Evolutionary conservation across 2,329 filamentous ascomycete species (phyloP).

Genomic region (Penicillium vulpinum): DNA sequence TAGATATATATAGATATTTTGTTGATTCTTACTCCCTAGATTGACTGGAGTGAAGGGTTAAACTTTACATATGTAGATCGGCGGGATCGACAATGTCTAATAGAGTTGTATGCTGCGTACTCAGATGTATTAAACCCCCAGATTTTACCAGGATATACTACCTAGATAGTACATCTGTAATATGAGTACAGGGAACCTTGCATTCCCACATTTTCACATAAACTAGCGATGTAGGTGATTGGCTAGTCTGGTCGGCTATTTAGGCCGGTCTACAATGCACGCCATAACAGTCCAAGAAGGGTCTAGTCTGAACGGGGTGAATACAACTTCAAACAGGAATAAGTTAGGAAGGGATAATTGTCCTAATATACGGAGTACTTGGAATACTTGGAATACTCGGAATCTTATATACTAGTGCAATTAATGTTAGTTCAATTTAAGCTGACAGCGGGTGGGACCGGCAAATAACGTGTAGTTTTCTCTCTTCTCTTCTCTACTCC

Average conservation of each 20-base stretch:
- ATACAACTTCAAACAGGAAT: not conserved
- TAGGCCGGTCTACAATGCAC: not conserved
- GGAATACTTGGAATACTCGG: too few species aligned
- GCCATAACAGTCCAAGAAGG: not conserved
- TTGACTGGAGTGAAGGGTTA: too few species aligned
- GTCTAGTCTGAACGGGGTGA: constrained; percentile 1
- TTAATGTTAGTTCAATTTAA: too few species aligned
- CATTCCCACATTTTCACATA: not conserved
- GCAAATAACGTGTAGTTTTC: too few species aligned
- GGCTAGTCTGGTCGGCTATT: constrained; percentile 3
- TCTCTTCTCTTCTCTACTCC: not conserved
- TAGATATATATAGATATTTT: too few species aligned
- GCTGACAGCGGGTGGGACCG: not conserved
- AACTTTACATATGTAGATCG: not conserved
- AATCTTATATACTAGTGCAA: too few species aligned
- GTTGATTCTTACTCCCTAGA: too few species aligned
- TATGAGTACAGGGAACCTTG: too few species aligned
- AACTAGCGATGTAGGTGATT: not conserved
- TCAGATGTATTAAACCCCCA: not conserved
- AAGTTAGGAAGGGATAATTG: too few species aligned
- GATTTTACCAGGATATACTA: not conserved
- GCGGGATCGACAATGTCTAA: constrained; percentile 1
- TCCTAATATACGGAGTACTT: too few species aligned
- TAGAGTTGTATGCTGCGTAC: too few species aligned
- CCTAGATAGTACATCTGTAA: too few species aligned